Evolutionary conservation across 805 yeast species (phyloP).

Genomic region (Clavispora carvajalis): DNA sequence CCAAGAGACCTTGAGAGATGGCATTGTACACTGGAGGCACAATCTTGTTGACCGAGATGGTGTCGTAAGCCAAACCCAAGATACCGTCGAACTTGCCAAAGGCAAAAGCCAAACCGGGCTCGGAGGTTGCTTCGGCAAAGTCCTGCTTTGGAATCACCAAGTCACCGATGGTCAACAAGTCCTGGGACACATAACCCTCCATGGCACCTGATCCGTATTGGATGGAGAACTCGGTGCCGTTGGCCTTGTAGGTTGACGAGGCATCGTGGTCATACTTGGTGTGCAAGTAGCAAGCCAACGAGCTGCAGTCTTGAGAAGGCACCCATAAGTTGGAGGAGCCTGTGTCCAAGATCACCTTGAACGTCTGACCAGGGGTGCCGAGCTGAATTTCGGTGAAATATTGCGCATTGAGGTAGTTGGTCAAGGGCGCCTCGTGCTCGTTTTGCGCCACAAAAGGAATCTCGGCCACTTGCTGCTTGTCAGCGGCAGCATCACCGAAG

Average conservation of each 20-base stretch:
- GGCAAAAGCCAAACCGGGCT: constrained; percentile 97
- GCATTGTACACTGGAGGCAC: constrained; percentile 96
- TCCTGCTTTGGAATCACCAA: constrained; percentile 82
- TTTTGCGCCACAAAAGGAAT: constrained; percentile 13
- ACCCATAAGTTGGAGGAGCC: constrained; percentile 98
- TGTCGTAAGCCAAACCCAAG: constrained; percentile 87
- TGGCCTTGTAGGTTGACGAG: constrained; percentile 79
- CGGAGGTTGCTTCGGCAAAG: constrained; percentile 95
- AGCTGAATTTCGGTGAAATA: constrained; percentile 85
- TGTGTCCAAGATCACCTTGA: constrained; percentile 93
- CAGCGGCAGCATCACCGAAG: neutral
- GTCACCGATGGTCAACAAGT: constrained; percentile 75
- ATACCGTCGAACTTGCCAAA: constrained; percentile 99
- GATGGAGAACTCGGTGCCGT: constrained; percentile 82
- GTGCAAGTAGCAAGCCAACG: constrained; percentile 94
- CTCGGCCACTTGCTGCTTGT: constrained; percentile 19
- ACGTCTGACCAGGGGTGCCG: constrained; percentile 91
- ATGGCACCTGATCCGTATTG: constrained; percentile 90
- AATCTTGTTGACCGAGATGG: constrained; percentile 81
- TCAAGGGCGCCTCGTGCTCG: constrained; percentile 71
- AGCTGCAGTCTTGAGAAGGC: constrained; percentile 82
- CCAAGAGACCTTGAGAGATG: constrained; percentile 71
- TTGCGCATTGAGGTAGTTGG: constrained; percentile 94
- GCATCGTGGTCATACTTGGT: constrained; percentile 79
- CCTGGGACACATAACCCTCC: constrained; percentile 90